Base-by-base conservation (phyloP, 129 eudicot genomes). In the Tanacetum coccineum region DNA sequence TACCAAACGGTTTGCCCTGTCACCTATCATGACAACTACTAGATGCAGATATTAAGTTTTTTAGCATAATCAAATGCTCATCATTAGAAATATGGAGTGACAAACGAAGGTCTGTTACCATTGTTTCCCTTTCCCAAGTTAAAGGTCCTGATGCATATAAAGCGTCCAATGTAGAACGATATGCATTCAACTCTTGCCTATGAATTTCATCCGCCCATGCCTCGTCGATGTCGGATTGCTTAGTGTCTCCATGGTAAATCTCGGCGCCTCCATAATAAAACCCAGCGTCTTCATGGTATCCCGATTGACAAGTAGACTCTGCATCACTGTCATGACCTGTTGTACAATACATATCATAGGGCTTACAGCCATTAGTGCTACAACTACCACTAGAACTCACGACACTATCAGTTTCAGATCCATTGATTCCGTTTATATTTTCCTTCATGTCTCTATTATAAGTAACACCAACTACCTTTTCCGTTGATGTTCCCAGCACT, bases 111-210 rank as follows among this genome's bases (percentile, higher is more conserved):
- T 87, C 72, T 60, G 94, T 91, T 70, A 87, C 67, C 73, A 87
- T 66, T 53, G 80, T 47, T 85, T 87, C 97, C 54, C 76, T 82
- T 71, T 87, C 94, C 88, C 96, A 87, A 73, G 84, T 87, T 73
- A 87, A 80, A 32, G 93, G 93, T 69, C 97, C 97, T 12, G 87
- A 82, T 73, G 90, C 97, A 78, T 84, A 81, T 67, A 87, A 83
- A 45, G 90, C 96, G 72, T 64, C 85, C 76, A 91, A 68, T 22
- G 83, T 85, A 76, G 84, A 59, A 32, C 96, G 87, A 61, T 87
- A 91, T 20, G 96, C 90, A 63, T 81, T 81, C 83, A 91, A 75
- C 81, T 87, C 96, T 58, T 83, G 21, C 68, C 85, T 81, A 83
- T 79, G 96, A 32, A 91, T 85, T 72, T 79, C 79, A 67, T 75